Evolutionary conservation across 495 filamentous ascomycete species (phyloP).

Genomic region (Penicillium flavigenum): DNA sequence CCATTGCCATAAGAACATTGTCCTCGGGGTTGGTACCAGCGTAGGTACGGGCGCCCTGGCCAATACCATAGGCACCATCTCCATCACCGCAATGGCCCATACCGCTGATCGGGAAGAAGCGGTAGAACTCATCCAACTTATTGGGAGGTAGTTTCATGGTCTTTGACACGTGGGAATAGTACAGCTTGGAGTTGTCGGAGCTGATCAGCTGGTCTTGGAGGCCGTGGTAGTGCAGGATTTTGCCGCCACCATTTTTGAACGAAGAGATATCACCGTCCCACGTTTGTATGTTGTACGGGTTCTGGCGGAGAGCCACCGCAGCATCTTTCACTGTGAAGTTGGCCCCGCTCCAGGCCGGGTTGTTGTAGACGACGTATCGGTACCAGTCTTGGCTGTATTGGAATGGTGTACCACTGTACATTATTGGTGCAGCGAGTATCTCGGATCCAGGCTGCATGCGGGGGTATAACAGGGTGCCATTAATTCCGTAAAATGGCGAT

Average conservation of each 20-base stretch:
- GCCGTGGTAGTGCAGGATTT: constrained; percentile 53
- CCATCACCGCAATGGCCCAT: constrained; percentile 54
- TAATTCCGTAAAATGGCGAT: constrained; percentile 47
- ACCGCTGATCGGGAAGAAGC: constrained; percentile 60
- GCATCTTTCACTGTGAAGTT: constrained; percentile 43
- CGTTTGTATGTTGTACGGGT: constrained; percentile 51
- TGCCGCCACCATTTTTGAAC: constrained; percentile 45
- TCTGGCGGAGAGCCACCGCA: constrained; percentile 34
- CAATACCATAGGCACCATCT: constrained; percentile 55
- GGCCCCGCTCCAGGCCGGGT: constrained; percentile 49
- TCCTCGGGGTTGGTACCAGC: constrained; percentile 33
- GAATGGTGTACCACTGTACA: constrained; percentile 44
- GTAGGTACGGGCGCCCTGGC: constrained; percentile 39
- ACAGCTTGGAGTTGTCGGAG: constrained; percentile 43
- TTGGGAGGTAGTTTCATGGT: constrained; percentile 42
- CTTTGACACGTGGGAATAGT: constrained; percentile 44
- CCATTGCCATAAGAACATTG: constrained; percentile 56
- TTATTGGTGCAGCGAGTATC: constrained; percentile 26
- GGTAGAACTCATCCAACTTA: constrained; percentile 56
- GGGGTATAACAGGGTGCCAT: constrained; percentile 57
- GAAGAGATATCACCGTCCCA: constrained; percentile 48
- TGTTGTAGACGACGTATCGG: constrained; percentile 54
- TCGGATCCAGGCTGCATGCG: constrained; percentile 50
- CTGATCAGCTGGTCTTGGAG: constrained; percentile 47
- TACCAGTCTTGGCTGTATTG: constrained; percentile 47